Evolutionary conservation across 495 filamentous ascomycete species (phyloP).

Genomic region (Penicillium lividum): DNA sequence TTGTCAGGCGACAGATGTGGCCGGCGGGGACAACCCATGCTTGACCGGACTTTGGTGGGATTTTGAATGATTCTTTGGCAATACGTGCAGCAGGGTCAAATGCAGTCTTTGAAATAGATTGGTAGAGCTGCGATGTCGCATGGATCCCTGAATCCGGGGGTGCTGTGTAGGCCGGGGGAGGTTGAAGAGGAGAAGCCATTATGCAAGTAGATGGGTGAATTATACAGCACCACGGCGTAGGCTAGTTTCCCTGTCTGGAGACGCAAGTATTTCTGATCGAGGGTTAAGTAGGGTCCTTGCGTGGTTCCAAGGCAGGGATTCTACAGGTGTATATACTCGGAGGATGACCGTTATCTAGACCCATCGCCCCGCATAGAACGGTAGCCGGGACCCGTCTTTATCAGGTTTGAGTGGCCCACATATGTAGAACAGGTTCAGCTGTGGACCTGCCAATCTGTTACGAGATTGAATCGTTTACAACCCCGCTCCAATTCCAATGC

Average conservation of each 20-base stretch:
- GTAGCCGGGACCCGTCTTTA: not conserved
- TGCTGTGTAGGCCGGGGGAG: conserved; percentile 45
- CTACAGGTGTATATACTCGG: not conserved
- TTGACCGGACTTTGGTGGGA: conserved; percentile 56
- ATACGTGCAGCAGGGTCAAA: conserved; percentile 32
- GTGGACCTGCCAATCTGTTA: not conserved
- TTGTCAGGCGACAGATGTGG: conserved; percentile 68
- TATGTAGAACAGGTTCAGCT: not conserved
- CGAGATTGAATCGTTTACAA: not conserved
- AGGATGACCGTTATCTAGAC: not conserved
- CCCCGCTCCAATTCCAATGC: not conserved
- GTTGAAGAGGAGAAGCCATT: conserved; percentile 39
- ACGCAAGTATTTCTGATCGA: not conserved
- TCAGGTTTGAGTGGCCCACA: not conserved
- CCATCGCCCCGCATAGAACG: not conserved
- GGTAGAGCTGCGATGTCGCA: conserved; percentile 40
- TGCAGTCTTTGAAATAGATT: conserved; percentile 42
- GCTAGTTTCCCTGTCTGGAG: not conserved
- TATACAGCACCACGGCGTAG: not conserved
- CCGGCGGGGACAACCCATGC: conserved; percentile 65
- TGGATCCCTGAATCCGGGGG: conserved; percentile 38
- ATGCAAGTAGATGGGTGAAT: not conserved
- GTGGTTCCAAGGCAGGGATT: not conserved
- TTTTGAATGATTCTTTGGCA: conserved; percentile 39
- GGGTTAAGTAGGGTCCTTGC: not conserved